Base-by-base conservation (phyloP, 2,329 filamentous ascomycete species). In the Volutella citrinella region DNA sequence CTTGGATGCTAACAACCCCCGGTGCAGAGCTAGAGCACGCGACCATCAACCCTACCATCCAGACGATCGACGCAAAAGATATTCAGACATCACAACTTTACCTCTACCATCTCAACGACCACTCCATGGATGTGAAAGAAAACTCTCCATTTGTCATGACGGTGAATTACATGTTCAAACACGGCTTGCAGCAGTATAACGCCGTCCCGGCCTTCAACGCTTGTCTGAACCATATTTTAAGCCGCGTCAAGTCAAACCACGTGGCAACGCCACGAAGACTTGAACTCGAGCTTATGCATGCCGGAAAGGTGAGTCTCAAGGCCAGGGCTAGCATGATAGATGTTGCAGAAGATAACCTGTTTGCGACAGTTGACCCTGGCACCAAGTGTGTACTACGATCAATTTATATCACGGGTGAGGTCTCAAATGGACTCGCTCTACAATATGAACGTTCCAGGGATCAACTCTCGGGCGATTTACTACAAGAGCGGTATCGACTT, bases 281-380 rank as follows among this genome's bases (percentile, higher is more conserved):
- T 2, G 74, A 78, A 51, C 52, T 78, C 13, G 70, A 75, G 37
- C 48, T 76, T 5, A 60, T 77, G 31, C 62, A 69, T 34, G 64
- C 62, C 10, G 74, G 72, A 45, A 74, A 69, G 63, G 72, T 75
- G 48, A 49, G 61, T n/a, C n/a, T n/a, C n/a, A n/a, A n/a, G n/a
- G n/a, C n/a, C n/a, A n/a, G n/a, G n/a, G n/a, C n/a, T n/a, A n/a
- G n/a, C n/a, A n/a, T n/a, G n/a, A n/a, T n/a, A n/a, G n/a, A n/a
- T n/a, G n/a, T n/a, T n/a, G n/a, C n/a, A n/a, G n/a, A 14, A 24
- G 38, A 46, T 57, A 28, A 49, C 35, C n/a, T 10, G 23, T 10
- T 27, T 9, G 14, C n/a, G 25, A 18, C 28, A 72, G 70, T 57
- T 51, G 13, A 61, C 44, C 23, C 49, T 74, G 22, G 48, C 58